A percentile compares a stretch with the other conserved stretches of the same genome.
Conservation (phyloP, 441 rosid species). For the Pelargonium citronellum region DNA sequence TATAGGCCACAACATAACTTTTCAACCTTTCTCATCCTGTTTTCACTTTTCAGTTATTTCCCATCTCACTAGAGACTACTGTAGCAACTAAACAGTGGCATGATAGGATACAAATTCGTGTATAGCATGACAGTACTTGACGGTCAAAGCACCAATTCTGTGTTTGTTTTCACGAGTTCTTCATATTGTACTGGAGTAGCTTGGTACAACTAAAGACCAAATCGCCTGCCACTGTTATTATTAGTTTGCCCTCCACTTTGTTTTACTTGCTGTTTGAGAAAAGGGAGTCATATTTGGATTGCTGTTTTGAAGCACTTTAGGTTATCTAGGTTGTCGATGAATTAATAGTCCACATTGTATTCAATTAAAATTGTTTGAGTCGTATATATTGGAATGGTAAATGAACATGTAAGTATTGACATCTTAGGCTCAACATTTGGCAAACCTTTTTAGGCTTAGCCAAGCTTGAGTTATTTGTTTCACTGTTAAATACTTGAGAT, state of each 20-base stretch:
- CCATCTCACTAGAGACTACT: neutral
- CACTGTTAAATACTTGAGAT: neutral
- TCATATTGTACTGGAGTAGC: neutral
- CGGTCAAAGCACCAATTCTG: neutral
- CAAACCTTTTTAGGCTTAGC: neutral
- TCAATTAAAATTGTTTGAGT: neutral
- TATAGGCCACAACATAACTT: neutral
- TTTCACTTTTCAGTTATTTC: constrained; percentile 2
- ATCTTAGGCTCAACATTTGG: neutral
- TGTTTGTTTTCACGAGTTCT: neutral
- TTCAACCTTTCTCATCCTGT: neutral
- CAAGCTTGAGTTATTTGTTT: neutral
- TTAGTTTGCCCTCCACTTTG: neutral
- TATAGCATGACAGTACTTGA: neutral
- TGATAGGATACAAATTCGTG: neutral
- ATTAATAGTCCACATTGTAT: neutral
- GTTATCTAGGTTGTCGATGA: neutral
- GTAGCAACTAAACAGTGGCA: neutral
- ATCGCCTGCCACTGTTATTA: neutral
- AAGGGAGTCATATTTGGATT: neutral
- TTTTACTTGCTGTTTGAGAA: neutral
- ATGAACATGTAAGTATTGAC: neutral
- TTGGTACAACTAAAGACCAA: neutral
- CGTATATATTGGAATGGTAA: neutral
- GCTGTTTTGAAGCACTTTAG: neutral